Conservation (phyloP, 768 basidiomycete species). For the Suillus americanus region DNA sequence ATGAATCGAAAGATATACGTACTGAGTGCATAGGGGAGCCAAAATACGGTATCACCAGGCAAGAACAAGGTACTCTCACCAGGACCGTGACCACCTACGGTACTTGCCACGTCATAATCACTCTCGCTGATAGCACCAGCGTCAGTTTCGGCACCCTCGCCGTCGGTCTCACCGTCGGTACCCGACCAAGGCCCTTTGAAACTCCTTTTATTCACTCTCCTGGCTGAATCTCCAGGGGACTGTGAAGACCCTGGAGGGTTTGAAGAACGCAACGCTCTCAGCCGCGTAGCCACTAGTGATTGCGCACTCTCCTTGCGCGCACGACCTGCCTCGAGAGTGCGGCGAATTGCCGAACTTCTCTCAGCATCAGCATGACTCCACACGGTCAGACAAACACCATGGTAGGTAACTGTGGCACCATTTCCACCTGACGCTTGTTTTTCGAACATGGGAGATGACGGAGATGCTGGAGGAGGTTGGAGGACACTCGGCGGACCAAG, state of each 20-base stretch:
- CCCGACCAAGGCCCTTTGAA: constrained; percentile 72
- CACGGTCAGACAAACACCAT: constrained; percentile 91
- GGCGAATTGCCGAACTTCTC: constrained; percentile 79
- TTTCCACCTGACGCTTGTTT: constrained; percentile 36
- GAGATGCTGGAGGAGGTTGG: constrained; percentile 30
- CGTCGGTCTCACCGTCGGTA: constrained; percentile 69
- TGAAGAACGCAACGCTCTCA: constrained; percentile 64
- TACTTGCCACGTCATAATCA: constrained; percentile 82
- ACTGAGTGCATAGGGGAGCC: constrained; percentile 94
- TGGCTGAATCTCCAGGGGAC: constrained; percentile 47
- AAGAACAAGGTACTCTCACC: constrained; percentile 89
- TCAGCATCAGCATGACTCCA: constrained; percentile 96
- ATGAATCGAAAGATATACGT: constrained; percentile 30
- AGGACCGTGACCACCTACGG: constrained; percentile 69
- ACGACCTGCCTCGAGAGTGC: constrained; percentile 76
- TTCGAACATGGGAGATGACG: constrained; percentile 31
- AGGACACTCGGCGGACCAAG: constrained; percentile 75
- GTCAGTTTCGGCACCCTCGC: constrained; percentile 69
- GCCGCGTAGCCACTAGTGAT: constrained; percentile 63
- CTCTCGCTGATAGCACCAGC: constrained; percentile 80
- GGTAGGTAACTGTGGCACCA: constrained; percentile 59
- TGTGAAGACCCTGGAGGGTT: constrained; percentile 42
- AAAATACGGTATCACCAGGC: constrained; percentile 88
- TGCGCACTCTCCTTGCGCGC: constrained; percentile 80
- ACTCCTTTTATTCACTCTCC: constrained; percentile 60